A percentile compares a stretch with the other conserved stretches of the same genome.
phyloP scores from a whole-genome alignment of 73 alveolate species.

The Stentor roeselii region DNA sequence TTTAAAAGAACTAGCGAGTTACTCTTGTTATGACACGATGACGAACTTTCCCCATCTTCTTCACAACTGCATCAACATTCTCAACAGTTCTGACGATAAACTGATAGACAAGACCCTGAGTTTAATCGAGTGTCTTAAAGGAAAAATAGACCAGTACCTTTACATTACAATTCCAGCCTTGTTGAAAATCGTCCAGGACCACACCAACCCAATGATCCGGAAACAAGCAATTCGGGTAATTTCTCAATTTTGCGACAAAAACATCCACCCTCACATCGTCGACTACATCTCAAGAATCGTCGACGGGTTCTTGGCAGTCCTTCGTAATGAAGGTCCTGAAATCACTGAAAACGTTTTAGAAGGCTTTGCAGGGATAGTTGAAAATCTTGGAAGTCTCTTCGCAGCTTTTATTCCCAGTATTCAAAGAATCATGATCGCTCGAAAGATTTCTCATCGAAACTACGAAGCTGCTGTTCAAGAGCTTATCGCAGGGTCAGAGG shows the following conservation, averaged over 20 bases:
- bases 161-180: constrained; percentile 55
- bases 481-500: constrained; percentile 14
- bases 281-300: constrained; percentile 14
- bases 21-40: constrained; percentile 29
- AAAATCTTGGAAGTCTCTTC: neutral
- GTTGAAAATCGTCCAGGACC: constrained; percentile 41
- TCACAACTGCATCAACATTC: constrained; percentile 24
- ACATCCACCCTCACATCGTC: constrained; percentile 13
- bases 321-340: constrained; percentile 39
- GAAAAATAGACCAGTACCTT: constrained; percentile 51
- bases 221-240: constrained; percentile 37
- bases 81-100: constrained; percentile 1
- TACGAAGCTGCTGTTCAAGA: constrained; percentile 19
- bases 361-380: constrained; percentile 10
- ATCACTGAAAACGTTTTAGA: neutral
- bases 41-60: neutral
- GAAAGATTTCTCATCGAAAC: neutral
- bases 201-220: constrained; percentile 23
- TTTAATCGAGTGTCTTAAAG: constrained; percentile 40
- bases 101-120: constrained; percentile 29
- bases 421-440: neutral
- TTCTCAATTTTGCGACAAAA: constrained; percentile 31
- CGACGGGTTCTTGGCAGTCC: constrained; percentile 28
- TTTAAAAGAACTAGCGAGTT: constrained; percentile 14
- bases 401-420: constrained; percentile 28